Conservation (phyloP, 2,329 filamentous ascomycete genomes). For the Penicillium griseofulvum region DNA sequence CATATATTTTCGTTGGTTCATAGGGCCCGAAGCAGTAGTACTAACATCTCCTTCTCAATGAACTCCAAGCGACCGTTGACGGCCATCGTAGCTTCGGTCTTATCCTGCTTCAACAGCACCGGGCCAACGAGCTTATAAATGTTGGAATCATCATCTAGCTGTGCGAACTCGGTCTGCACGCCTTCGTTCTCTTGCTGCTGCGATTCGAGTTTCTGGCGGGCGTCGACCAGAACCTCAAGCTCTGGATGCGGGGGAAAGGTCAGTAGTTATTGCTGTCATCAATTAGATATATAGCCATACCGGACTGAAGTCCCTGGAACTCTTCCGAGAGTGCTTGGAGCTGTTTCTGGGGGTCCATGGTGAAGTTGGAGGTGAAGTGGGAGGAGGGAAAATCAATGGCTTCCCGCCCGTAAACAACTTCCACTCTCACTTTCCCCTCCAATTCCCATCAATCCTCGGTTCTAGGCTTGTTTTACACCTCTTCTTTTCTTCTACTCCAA, state of each 20-base stretch:
- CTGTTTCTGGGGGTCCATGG: conserved; percentile 64
- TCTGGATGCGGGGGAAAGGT: conserved; percentile 54
- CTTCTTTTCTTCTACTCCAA: not conserved
- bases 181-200: conserved; percentile 90
- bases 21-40: conserved; percentile 2
- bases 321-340: conserved; percentile 83
- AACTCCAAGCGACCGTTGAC: conserved; percentile 90
- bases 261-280: conserved; percentile 1
- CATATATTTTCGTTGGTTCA: not conserved
- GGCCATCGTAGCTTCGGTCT: conserved; percentile 81
- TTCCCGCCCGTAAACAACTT: conserved; percentile 27
- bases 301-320: conserved; percentile 81
- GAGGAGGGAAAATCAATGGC: conserved; percentile 29
- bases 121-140: conserved; percentile 97
- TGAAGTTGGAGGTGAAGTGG: conserved; percentile 23
- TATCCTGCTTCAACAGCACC: conserved; percentile 91
- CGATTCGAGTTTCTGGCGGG: conserved; percentile 84
- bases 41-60: conserved; percentile 89
- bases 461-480: not conserved
- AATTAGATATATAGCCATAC: conserved; percentile 44
- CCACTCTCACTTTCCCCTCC: conserved; percentile 22
- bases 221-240: conserved; percentile 70
- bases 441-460: conserved; percentile 13
- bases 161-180: conserved; percentile 86
- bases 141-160: conserved; percentile 73